These are phyloP conservation scores for Herpotrichia juniperi DNA, from an alignment of 2,329 filamentous ascomycete genomes.

Conservation along the genomic window DNA sequence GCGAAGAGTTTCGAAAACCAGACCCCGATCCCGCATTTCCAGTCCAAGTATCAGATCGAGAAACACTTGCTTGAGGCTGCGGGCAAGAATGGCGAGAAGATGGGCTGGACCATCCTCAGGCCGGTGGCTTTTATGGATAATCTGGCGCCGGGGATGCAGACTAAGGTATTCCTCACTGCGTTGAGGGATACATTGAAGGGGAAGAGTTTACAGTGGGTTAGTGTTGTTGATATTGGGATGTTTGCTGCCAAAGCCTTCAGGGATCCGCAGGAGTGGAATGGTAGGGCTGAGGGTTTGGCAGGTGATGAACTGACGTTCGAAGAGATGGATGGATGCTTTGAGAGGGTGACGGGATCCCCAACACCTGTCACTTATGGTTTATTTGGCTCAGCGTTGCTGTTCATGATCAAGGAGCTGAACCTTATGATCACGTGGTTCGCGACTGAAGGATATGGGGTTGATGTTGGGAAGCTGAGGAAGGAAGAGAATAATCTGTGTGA, in stretches of 20 bases:
- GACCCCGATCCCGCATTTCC: conserved; percentile 65
- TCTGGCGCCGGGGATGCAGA: conserved; percentile 53
- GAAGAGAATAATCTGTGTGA: conserved; percentile 54
- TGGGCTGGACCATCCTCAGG: conserved; percentile 67
- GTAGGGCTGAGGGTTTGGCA: conserved; percentile 55
- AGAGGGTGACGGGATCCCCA: conserved; percentile 52
- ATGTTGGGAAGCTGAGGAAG: conserved; percentile 51
- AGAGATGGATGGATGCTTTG: conserved; percentile 54
- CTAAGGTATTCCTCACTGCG: conserved; percentile 56
- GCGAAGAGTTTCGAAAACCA: conserved; percentile 55
- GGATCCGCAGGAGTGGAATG: conserved; percentile 52
- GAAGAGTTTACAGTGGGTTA: conserved; percentile 50
- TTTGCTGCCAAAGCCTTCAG: conserved; percentile 59
- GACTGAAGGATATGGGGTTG: conserved; percentile 53
- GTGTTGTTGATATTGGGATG: conserved; percentile 57
- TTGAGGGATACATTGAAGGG: conserved; percentile 50
- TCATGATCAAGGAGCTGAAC: conserved; percentile 51
- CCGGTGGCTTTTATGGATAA: conserved; percentile 71
- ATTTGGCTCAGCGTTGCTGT: conserved; percentile 49
- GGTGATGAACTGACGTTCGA: conserved; percentile 59
- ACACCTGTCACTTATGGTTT: conserved; percentile 52
- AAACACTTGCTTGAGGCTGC: conserved; percentile 60
- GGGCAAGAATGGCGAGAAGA: conserved; percentile 49
- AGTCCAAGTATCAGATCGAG: conserved; percentile 67
- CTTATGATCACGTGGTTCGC: conserved; percentile 60